These are phyloP conservation scores for Ormosia emarginata DNA, from an alignment of 306 rosid species.

Conservation along the genomic window DNA sequence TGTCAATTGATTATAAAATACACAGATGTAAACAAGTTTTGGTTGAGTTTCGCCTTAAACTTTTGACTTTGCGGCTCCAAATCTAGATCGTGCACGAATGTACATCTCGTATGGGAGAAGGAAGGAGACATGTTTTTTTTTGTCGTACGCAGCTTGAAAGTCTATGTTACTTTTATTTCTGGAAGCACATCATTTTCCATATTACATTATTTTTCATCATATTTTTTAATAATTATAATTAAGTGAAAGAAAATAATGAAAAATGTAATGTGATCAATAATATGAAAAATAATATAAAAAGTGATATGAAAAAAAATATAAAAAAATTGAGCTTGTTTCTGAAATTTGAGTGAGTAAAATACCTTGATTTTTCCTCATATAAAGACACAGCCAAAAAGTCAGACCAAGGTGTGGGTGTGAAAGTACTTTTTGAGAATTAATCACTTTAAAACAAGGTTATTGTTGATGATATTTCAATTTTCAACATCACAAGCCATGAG, in stretches of 20 bases:
- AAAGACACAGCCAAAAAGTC: no score
- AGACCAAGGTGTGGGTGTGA: neutral
- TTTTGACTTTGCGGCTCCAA: constrained; percentile 30
- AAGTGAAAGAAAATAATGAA: no score
- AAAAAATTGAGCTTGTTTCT: no score
- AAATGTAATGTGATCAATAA: no score
- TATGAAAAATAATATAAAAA: no score
- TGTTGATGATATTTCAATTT: neutral
- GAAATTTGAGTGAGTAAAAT: neutral
- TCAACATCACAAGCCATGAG: neutral
- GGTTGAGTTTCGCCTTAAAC: constrained; percentile 26
- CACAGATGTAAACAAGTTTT: constrained; percentile 2
- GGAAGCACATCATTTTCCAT: no score
- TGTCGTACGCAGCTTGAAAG: neutral
- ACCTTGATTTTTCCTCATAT: neutral
- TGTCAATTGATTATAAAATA: constrained; percentile 27
- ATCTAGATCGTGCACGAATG: constrained; percentile 12
- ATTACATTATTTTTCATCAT: no score
- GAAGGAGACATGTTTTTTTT: constrained; percentile 2
- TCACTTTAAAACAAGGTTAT: no score
- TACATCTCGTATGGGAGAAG: neutral
- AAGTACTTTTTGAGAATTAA: neutral
- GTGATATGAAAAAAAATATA: no score
- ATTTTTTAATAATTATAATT: no score
- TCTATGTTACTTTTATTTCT: neutral